Base-by-base conservation (phyloP, 306 rosid species). In the Dryas alaskensis region DNA sequence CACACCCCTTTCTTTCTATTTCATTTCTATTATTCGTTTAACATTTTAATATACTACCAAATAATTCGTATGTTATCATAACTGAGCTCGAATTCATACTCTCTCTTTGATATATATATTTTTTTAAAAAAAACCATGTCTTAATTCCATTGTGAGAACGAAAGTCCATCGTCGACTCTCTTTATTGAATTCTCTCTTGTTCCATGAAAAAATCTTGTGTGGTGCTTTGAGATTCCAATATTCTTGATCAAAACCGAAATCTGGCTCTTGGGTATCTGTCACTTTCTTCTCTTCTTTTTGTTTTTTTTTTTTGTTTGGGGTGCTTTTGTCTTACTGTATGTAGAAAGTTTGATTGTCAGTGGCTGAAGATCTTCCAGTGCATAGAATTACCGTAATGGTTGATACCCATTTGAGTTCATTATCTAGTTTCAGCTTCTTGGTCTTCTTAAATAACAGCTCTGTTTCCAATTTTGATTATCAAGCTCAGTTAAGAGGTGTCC, bases 391-490 rank as follows among this genome's bases (percentile, higher is more conserved):
- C 16, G 7, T 49, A 7, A 59, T 60, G 68, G 16, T 67, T n/a
- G 73, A 73, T 64, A 47, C 67, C 69, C 85, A 60, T 39, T 53
- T 61, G 46, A 52, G 55, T 74, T 73, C 51, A 10, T 67, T 72
- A 59, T 50, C 60, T 59, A 66, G 59, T 69, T 58, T 83, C 72
- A 79, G 74, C 72, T 80, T 76, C 60, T 67, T 45, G 80, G 66
- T 78, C 46, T 66, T 31, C 39, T 10, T 27, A 53, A 60, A 65
- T 61, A 73, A 5, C 75, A 39, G 31, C 50, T 78, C 46, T 37
- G 57, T 40, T 48, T 50, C 13, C 54, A 13, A 1, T 44, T 25
- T 55, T 44, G n/a, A 60, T 59, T 12, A 8, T 73, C 48, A 60
- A 60, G 76, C 59, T 60, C 45, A 25, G 55, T 25, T 47, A 25